phyloP scores from a whole-genome alignment of 2,329 filamentous ascomycete species.

The Chrysosporium queenslandicum region DNA sequence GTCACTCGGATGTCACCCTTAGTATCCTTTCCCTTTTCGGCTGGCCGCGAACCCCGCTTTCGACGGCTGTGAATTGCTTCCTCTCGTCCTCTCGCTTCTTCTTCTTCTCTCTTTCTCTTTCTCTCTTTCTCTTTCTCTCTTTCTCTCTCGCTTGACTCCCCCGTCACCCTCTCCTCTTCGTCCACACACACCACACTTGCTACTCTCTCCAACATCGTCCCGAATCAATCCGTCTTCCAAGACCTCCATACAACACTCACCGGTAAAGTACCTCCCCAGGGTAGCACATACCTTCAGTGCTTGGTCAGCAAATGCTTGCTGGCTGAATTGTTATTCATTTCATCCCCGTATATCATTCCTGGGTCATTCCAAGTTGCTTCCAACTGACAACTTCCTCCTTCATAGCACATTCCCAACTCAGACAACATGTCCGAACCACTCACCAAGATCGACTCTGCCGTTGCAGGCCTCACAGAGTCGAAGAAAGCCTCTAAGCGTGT shows the following conservation, averaged over 20 bases:
- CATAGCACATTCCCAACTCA: not conserved
- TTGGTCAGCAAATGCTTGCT: not conserved
- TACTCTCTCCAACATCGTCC: not conserved
- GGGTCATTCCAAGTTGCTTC: not conserved
- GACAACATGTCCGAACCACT: conserved; percentile 53
- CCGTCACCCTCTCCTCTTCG: not conserved
- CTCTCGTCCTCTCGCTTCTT: conserved; percentile 12
- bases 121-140: not conserved
- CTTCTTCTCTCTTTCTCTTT: not conserved
- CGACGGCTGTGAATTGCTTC: conserved; percentile 1
- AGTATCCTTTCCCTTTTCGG: conserved; percentile 7
- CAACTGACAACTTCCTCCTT: not conserved
- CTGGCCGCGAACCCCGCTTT: conserved; percentile 14
- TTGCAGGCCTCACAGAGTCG: conserved; percentile 61
- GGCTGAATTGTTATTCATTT: conserved; percentile 1
- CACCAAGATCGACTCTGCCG: conserved; percentile 83
- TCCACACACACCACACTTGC: not conserved
- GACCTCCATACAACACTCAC: not conserved
- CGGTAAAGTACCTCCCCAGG: not conserved
- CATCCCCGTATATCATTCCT: not conserved
- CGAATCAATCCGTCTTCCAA: conserved; percentile 4
- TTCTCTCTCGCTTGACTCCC: conserved; percentile 8
- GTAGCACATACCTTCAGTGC: not conserved
- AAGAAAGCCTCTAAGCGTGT: conserved; percentile 48
- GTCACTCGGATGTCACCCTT: conserved; percentile 11